A percentile compares a stretch with the other conserved stretches of the same genome.
Conservation (phyloP, 208 protist species). For the Zelonia costaricensis region DNA sequence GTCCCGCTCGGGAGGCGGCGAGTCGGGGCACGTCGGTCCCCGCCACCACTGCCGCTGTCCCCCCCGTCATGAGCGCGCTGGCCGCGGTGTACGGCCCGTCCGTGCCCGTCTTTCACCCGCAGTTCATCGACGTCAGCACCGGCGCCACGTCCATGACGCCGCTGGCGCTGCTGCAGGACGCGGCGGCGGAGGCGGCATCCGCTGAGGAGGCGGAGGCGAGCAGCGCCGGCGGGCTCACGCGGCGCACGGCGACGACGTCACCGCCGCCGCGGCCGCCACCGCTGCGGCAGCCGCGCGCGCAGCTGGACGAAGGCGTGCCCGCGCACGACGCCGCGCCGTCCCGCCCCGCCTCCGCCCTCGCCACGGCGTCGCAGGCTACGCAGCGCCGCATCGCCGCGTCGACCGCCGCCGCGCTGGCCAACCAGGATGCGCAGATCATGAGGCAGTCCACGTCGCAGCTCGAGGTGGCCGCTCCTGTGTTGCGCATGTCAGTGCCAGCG, state of each 20-base stretch:
- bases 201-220: too few species aligned
- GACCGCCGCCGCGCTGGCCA: slow-evolving; percentile 7
- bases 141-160: slow-evolving; percentile 51
- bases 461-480: too few species aligned
- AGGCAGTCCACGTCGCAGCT: background rate
- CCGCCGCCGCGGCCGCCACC: too few species aligned
- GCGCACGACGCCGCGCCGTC: too few species aligned
- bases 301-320: too few species aligned
- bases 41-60: too few species aligned
- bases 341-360: too few species aligned
- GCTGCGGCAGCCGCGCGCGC: too few species aligned
- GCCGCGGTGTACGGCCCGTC: slow-evolving; percentile 47
- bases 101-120: slow-evolving; percentile 29
- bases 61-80: background rate
- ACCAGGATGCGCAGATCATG: slow-evolving; percentile 5
- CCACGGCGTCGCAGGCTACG: background rate
- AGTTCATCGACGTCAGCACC: slow-evolving; percentile 73
- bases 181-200: too few species aligned
- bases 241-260: too few species aligned
- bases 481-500: too few species aligned
- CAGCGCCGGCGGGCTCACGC: too few species aligned
- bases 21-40: background rate
- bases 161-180: slow-evolving; percentile 40
- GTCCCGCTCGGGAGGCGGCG: background rate
- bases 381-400: slow-evolving; percentile 6